Evolutionary conservation across 139 green algal genomes (phyloP).

Genomic region (Microglena sp.): DNA sequence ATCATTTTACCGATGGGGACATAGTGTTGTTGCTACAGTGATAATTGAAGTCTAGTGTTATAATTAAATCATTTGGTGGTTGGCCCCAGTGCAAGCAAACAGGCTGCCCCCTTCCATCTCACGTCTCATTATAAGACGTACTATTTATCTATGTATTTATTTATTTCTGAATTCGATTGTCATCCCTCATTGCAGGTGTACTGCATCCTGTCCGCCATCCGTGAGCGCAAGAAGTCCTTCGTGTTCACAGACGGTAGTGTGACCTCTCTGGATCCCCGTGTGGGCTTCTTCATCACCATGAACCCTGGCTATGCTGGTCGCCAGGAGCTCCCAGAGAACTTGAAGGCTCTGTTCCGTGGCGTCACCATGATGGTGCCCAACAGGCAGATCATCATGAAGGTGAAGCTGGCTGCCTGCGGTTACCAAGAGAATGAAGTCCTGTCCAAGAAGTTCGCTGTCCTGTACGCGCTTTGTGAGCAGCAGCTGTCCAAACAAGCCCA

Average conservation of each 20-base stretch:
- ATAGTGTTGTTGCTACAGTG: too few species aligned
- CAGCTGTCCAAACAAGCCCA: constrained; percentile 94
- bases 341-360: constrained; percentile 93
- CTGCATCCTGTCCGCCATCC: constrained; percentile 85
- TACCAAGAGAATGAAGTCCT: constrained; percentile 92
- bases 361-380: constrained; percentile 98
- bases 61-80: too few species aligned
- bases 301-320: constrained; percentile 88
- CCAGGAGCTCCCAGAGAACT: constrained; percentile 94
- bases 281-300: constrained; percentile 98
- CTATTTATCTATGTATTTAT: too few species aligned
- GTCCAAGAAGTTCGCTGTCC: constrained; percentile 91
- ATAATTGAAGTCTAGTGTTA: not conserved
- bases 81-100: too few species aligned
- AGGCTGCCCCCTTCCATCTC: too few species aligned
- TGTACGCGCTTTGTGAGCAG: constrained; percentile 95
- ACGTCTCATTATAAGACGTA: too few species aligned
- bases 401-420: constrained; percentile 86
- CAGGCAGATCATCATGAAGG: constrained; percentile 94
- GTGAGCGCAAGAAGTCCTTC: constrained; percentile 84
- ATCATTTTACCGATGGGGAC: too few species aligned
- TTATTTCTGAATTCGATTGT: too few species aligned
- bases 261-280: constrained; percentile 73
- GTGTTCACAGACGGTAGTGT: constrained; percentile 87
- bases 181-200: constrained; percentile 61